Evolutionary conservation across 805 yeast species (phyloP), one percentile per base, ranked within the genome.

Genomic region (Pichia scutulata): DNA sequence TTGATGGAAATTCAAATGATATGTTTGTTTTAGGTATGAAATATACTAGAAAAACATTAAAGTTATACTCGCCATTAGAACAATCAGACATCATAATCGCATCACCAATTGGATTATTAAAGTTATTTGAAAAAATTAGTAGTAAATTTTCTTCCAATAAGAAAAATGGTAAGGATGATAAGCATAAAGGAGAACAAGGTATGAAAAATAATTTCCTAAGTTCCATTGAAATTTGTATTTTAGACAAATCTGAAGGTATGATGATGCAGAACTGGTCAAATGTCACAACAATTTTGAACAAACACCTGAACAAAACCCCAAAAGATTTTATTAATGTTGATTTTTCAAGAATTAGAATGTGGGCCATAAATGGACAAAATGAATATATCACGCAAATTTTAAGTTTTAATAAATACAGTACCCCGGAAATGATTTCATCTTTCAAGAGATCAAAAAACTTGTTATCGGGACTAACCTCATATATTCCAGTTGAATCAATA

Each of bases 261-360:
- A 86, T 87, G 61, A 86, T 85, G 86, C 99, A 93, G 68, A 89
- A 90, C 61, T 86, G 97, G 90, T 85, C 85, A 37, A 96, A 92
- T 68, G 75, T 93, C 9, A 67, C 66, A 28, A 81, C 82, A 16
- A 76, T 82, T 7, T 67, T 85, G n/a, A 70, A 83, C 57, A 80
- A 81, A 55, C 81, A 84, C 62, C 57, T 89, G 50, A 89, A 90
- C 66, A 71, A 75, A 50, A 80, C 89, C 43, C 98, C 98, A 7
- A 78, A 80, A 55, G 80, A 84, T 46, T 76, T 76, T 55, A 54
- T 63, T 5, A 85, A 81, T 51, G 85, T 95, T 16, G 99, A 93
- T 67, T 93, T 93, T 66, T 81, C 93, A 51, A 77, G 99, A 57
- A 83, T 93, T 39, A 77, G 97, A 59, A 84, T 86, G 85, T 90